Evolutionary conservation across 2,329 filamentous ascomycete species (phyloP).

Genomic region (Pseudocercospora musae): DNA sequence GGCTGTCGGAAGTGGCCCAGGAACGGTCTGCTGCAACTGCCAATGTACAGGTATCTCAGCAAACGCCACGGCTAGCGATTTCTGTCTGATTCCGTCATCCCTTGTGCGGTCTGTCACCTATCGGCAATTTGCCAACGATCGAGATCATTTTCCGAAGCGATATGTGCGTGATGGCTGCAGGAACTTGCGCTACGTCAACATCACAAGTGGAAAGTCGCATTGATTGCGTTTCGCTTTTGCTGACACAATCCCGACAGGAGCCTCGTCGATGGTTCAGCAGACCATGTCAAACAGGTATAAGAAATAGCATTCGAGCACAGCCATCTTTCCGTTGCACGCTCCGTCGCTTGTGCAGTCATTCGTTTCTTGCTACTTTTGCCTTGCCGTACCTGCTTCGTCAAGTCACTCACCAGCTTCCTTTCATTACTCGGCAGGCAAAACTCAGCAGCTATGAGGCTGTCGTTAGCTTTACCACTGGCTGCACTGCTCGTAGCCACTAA

Average conservation of each 20-base stretch:
- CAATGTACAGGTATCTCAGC: not conserved
- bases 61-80: slow-evolving; percentile 14
- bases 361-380: not conserved
- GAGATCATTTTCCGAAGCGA: not conserved
- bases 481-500: not conserved
- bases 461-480: not conserved
- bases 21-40: not conserved
- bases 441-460: slow-evolving; percentile 6
- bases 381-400: not conserved
- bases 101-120: slow-evolving; percentile 5
- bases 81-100: slow-evolving; percentile 7
- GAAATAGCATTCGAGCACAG: not conserved
- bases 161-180: not conserved
- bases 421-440: not conserved
- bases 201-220: not conserved
- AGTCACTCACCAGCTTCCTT: not conserved
- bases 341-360: not conserved
- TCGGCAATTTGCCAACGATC: not conserved
- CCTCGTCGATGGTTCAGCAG: not conserved
- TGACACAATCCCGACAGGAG: not conserved
- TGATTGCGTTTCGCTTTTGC: not conserved
- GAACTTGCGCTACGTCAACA: not conserved
- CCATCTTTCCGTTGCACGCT: not conserved
- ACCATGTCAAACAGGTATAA: not conserved
- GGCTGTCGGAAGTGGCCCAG: not conserved